phyloP scores from a whole-genome alignment of 208 protist genomes.

The Acanthamoeba triangularis region DNA sequence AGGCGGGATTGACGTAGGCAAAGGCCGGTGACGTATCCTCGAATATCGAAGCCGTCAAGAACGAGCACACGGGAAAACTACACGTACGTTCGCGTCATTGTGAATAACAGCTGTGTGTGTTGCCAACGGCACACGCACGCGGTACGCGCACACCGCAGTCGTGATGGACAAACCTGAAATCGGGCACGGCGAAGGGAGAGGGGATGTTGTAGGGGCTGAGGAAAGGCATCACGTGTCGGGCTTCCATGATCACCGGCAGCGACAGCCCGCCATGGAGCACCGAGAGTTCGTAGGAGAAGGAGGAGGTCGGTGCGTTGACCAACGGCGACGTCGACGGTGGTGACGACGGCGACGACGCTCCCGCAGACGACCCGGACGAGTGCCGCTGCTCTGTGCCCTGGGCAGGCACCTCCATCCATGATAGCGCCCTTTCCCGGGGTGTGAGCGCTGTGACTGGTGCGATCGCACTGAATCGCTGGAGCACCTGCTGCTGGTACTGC shows the following conservation, averaged over 20 bases:
- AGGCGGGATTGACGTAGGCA: background rate
- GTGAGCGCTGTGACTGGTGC: background rate
- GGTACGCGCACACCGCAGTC: background rate
- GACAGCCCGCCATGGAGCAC: background rate
- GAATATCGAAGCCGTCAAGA: slow-evolving; percentile 10
- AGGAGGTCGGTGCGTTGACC: background rate
- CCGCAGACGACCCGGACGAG: too few species aligned
- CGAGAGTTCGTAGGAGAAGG: slow-evolving; percentile 14
- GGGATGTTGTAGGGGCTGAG: background rate
- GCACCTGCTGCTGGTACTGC: background rate
- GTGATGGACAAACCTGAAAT: background rate
- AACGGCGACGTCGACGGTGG: too few species aligned
- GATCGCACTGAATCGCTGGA: background rate
- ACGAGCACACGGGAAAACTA: slow-evolving; percentile 8
- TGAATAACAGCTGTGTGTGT: too few species aligned
- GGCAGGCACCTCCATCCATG: background rate
- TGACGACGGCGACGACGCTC: background rate
- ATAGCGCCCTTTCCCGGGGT: background rate
- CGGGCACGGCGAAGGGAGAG: background rate
- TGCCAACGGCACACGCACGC: background rate
- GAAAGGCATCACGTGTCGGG: background rate
- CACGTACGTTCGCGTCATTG: background rate
- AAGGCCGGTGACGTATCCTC: background rate
- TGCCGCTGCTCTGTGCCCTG: too few species aligned
- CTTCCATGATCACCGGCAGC: background rate